Conservation (phyloP, 1,284 basidiomycete species). For the Ceratobasidium sp. region DNA sequence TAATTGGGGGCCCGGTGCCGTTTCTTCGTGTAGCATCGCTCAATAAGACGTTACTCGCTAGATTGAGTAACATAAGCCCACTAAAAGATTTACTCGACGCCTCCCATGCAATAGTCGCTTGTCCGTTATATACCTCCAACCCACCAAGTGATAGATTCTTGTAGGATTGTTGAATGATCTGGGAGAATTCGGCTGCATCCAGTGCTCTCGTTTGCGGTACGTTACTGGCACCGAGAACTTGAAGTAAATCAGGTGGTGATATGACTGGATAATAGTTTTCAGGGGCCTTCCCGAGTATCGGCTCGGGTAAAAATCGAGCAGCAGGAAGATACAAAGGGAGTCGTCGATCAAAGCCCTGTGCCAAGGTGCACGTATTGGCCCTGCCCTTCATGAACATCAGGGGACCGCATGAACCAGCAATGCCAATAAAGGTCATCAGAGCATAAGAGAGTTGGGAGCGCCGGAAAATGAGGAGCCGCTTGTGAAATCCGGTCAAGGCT, state of each 20-base stretch:
- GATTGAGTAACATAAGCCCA: slow-evolving; percentile 68
- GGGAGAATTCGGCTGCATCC: slow-evolving; percentile 60
- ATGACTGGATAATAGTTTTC: slow-evolving; percentile 46
- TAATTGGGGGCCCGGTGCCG: not conserved
- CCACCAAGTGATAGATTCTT: slow-evolving; percentile 64
- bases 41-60: slow-evolving; percentile 70
- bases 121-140: slow-evolving; percentile 61
- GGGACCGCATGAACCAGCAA: slow-evolving; percentile 69
- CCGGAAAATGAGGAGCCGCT: slow-evolving; percentile 67
- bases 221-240: slow-evolving; percentile 52
- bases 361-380: slow-evolving; percentile 57
- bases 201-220: slow-evolving; percentile 46
- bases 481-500: slow-evolving; percentile 73
- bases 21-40: slow-evolving; percentile 56
- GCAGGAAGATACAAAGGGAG: slow-evolving; percentile 59
- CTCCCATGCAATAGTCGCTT: slow-evolving; percentile 70
- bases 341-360: slow-evolving; percentile 49
- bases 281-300: slow-evolving; percentile 21
- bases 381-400: slow-evolving; percentile 66
- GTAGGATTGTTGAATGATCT: slow-evolving; percentile 58
- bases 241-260: slow-evolving; percentile 58
- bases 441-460: slow-evolving; percentile 72
- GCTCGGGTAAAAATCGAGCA: slow-evolving; percentile 51
- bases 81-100: slow-evolving; percentile 60
- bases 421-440: slow-evolving; percentile 66